Percentiles rank a stretch among this genome's conserved stretches.
phyloP scores from a whole-genome alignment of 805 yeast species.

The Grigorovia yakushimaensis region DNA sequence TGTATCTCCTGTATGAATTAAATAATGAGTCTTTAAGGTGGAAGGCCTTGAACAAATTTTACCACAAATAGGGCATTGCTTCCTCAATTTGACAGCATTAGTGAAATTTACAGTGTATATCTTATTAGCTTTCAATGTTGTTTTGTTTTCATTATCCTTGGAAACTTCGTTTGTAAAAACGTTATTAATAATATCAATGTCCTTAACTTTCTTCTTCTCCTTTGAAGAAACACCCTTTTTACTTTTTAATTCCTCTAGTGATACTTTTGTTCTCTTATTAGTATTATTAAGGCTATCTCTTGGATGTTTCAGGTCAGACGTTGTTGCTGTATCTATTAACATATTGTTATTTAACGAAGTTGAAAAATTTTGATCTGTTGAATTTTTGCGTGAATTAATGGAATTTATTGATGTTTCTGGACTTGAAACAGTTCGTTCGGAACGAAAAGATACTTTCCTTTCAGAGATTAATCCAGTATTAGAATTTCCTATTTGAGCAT shows the following conservation, averaged over 20 bases:
- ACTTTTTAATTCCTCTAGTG: background rate
- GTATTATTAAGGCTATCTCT: background rate
- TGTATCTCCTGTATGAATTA: slow-evolving; percentile 73
- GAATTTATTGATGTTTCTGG: background rate
- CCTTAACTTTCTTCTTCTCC: background rate
- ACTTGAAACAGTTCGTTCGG: background rate
- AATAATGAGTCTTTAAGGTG: slow-evolving; percentile 66
- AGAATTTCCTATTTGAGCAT: background rate
- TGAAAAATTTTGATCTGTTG: background rate
- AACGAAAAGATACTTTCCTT: background rate
- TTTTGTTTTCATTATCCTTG: background rate
- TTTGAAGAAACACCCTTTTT: background rate
- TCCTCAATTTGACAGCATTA: slow-evolving; percentile 6
- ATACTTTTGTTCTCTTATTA: background rate
- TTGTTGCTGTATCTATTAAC: background rate
- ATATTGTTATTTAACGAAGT: too few species aligned
- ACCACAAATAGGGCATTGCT: slow-evolving; percentile 43
- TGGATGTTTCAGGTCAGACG: background rate
- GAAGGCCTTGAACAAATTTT: slow-evolving; percentile 78
- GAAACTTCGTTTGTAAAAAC: background rate
- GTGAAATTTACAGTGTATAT: slow-evolving; percentile 6
- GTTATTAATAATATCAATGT: background rate
- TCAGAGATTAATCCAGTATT: background rate
- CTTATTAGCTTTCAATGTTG: background rate
- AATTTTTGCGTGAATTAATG: background rate